A percentile compares a stretch with the other conserved stretches of the same genome.
Conservation (phyloP, 2,329 filamentous ascomycete species). For the Onygenales sp. region DNA sequence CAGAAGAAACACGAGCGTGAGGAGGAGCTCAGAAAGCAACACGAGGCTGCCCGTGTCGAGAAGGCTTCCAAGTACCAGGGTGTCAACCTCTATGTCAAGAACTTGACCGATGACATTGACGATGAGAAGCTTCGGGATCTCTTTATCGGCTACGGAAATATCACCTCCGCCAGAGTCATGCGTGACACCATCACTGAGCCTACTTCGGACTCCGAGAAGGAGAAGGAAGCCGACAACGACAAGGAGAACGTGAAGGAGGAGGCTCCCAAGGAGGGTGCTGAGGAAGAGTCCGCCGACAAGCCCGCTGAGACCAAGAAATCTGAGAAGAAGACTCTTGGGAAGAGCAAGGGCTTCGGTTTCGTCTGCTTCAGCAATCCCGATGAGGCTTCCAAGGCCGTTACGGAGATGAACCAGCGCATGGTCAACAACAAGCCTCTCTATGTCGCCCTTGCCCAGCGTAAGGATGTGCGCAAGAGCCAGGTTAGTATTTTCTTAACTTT, state of each 20-base stretch:
- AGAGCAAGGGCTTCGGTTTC: conserved; percentile 99
- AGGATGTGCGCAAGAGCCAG: conserved; percentile 98
- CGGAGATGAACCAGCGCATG: conserved; percentile 99
- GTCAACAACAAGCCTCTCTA: conserved; percentile 93
- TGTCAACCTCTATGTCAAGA: conserved; percentile 99
- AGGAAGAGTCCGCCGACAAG: conserved; percentile 37
- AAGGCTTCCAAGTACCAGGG: conserved; percentile 99
- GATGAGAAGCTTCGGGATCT: conserved; percentile 95
- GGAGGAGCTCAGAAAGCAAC: conserved; percentile 97
- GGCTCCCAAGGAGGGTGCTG: conserved; percentile 30
- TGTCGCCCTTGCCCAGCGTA: conserved; percentile 95
- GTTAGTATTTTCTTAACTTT: conserved; percentile 10
- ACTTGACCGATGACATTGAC: conserved; percentile 91
- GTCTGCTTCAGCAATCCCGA: conserved; percentile 99
- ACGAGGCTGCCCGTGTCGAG: conserved; percentile 93
- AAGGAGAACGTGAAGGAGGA: conserved; percentile 27
- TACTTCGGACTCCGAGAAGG: conserved; percentile 37
- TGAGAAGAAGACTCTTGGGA: conserved; percentile 61
- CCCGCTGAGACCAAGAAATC: conserved; percentile 45
- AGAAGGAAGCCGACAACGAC: conserved; percentile 43
- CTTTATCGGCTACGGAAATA: conserved; percentile 83
- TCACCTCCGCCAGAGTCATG: conserved; percentile 99
- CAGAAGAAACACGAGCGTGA: conserved; percentile 99
- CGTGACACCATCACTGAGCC: conserved; percentile 58
- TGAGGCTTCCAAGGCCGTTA: conserved; percentile 96